Evolutionary conservation across 495 filamentous ascomycete species (phyloP).

Genomic region (Cladorrhinum samala): DNA sequence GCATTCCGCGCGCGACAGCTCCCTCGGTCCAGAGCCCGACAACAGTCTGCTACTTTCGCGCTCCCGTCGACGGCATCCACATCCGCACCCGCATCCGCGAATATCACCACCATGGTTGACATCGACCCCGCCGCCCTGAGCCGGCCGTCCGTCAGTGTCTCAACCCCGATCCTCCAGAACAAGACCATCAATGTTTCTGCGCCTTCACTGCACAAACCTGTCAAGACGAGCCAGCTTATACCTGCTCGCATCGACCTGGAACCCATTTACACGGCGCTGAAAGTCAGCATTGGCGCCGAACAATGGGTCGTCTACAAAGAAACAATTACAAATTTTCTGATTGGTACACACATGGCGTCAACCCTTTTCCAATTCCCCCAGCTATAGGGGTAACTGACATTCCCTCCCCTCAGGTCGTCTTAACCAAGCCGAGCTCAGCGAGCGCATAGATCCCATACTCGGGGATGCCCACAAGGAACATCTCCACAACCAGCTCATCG

Average conservation of each 20-base stretch:
- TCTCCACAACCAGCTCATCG: slow-evolving; percentile 85
- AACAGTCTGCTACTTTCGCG: slow-evolving; percentile 16
- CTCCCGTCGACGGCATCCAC: slow-evolving; percentile 9
- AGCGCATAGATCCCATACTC: slow-evolving; percentile 63
- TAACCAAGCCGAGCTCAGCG: slow-evolving; percentile 77
- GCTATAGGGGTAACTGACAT: slow-evolving; percentile 1
- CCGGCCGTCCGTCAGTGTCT: slow-evolving; percentile 56
- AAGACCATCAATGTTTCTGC: slow-evolving; percentile 56
- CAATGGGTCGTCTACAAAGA: slow-evolving; percentile 89
- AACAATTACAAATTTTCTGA: slow-evolving; percentile 66
- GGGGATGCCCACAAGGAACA: slow-evolving; percentile 65
- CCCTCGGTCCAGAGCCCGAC: slow-evolving; percentile 10
- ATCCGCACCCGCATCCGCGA: slow-evolving; percentile 5
- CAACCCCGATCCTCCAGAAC: slow-evolving; percentile 53
- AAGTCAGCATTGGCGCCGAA: slow-evolving; percentile 67
- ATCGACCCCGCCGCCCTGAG: slow-evolving; percentile 81
- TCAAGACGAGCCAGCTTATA: slow-evolving; percentile 59
- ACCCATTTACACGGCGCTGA: slow-evolving; percentile 80
- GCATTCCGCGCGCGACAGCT: slow-evolving; percentile 38
- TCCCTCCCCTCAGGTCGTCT: slow-evolving; percentile 54
- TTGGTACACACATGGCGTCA: slow-evolving; percentile 46
- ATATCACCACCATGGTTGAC: slow-evolving; percentile 57
- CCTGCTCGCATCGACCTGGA: slow-evolving; percentile 82
- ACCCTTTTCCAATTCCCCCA: slow-evolving; percentile 6
- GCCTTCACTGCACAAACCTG: slow-evolving; percentile 51